phyloP scores from a whole-genome alignment of 495 filamentous ascomycete species.

The Recurvomyces mirabilis region DNA sequence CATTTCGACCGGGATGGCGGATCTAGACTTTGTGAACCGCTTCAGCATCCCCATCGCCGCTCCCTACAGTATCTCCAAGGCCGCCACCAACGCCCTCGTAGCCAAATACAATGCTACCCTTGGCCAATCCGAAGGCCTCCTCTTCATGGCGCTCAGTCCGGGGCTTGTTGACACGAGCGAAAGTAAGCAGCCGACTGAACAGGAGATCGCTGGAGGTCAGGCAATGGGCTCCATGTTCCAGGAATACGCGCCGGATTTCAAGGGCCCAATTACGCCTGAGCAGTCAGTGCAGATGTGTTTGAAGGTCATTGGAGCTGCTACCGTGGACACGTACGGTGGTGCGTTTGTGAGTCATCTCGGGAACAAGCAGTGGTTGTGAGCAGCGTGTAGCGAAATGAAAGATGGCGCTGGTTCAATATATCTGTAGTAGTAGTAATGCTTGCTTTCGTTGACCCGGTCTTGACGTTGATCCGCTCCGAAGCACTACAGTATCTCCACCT shows the following conservation, averaged over 20 bases:
- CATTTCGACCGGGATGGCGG: slow-evolving; percentile 22
- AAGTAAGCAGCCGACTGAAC: neutral
- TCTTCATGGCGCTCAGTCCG: slow-evolving; percentile 19
- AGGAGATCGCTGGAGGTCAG: slow-evolving; percentile 5
- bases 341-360: slow-evolving; percentile 21
- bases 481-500: no score
- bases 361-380: slow-evolving; percentile 22
- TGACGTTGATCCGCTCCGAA: no score
- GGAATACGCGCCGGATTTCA: slow-evolving; percentile 20
- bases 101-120: slow-evolving; percentile 21
- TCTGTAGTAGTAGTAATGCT: no score
- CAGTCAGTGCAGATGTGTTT: slow-evolving; percentile 18
- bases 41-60: slow-evolving; percentile 10
- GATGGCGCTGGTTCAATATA: no score
- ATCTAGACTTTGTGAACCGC: slow-evolving; percentile 15
- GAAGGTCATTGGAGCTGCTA: slow-evolving; percentile 17
- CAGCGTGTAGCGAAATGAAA: no score
- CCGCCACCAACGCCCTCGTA: slow-evolving; percentile 20
- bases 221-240: slow-evolving; percentile 15
- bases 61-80: slow-evolving; percentile 22
- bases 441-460: no score
- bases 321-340: slow-evolving; percentile 15
- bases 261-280: slow-evolving; percentile 19
- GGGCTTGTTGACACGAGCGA: slow-evolving; percentile 20
- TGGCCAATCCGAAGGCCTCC: slow-evolving; percentile 18